Conservation (phyloP, 257 asterid species). For the Fraxinus cuspidata region DNA sequence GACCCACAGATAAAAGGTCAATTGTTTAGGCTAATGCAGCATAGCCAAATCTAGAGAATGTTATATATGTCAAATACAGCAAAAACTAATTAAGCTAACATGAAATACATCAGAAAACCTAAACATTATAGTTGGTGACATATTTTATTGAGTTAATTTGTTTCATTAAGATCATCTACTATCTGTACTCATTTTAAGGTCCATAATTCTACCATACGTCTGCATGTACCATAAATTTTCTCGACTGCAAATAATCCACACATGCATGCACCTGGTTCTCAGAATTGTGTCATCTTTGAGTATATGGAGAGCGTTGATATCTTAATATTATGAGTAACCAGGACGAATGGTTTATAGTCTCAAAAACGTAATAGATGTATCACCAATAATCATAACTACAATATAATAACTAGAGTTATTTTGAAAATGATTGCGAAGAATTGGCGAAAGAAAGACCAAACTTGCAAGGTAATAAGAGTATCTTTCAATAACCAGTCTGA, state of each 20-base stretch:
- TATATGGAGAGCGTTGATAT: neutral
- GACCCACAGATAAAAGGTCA: slow-evolving; percentile 12
- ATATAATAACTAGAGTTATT: neutral
- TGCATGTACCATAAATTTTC: neutral
- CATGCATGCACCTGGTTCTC: neutral
- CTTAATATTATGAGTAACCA: neutral
- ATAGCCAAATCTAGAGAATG: slow-evolving; percentile 8
- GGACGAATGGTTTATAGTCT: neutral
- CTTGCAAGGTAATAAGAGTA: neutral
- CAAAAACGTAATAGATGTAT: neutral
- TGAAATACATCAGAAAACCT: slow-evolving; percentile 13
- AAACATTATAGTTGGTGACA: neutral
- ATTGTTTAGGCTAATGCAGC: neutral
- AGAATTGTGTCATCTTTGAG: neutral
- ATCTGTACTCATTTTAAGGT: neutral
- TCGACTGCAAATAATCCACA: slow-evolving; percentile 8
- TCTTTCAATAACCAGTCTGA: neutral
- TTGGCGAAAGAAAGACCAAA: neutral
- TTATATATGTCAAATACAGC: neutral
- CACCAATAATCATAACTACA: neutral
- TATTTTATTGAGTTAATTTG: slow-evolving; percentile 7
- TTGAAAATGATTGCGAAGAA: neutral
- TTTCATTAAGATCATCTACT: slow-evolving; percentile 11
- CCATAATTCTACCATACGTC: neutral
- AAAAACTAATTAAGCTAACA: slow-evolving; percentile 5